phyloP scores from a whole-genome alignment of 345 rosid genomes.

The Gossypioides kirkii region DNA sequence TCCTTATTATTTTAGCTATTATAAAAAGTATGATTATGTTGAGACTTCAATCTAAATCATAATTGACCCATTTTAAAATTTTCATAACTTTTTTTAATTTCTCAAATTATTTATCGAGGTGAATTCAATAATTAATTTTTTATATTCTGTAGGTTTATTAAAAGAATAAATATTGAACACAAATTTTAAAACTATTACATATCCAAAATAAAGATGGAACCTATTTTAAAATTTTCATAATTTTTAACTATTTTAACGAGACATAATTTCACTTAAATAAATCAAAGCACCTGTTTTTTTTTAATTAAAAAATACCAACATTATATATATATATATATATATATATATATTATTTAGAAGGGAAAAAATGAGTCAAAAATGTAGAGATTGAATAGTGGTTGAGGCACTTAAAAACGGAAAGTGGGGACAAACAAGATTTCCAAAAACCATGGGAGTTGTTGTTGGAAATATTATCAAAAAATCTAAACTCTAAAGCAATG shows the following conservation, averaged over 20 bases:
- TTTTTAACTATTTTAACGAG: too few species aligned
- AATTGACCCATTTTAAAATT: too few species aligned
- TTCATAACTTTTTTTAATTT: too few species aligned
- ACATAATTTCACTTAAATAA: not conserved
- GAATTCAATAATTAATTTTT: fast-evolving
- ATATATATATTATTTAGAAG: not conserved
- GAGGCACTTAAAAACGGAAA: not conserved
- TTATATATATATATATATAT: not conserved
- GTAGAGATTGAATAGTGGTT: not conserved
- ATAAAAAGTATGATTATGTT: too few species aligned
- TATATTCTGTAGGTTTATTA: fast-evolving
- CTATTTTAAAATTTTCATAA: too few species aligned
- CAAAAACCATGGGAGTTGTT: not conserved
- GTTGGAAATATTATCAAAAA: not conserved
- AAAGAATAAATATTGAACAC: fast-evolving
- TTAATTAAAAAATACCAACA: not conserved
- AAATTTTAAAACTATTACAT: fast-evolving
- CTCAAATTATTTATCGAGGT: fast-evolving
- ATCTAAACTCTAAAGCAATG: not conserved
- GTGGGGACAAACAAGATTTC: not conserved
- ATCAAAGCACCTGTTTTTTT: not conserved
- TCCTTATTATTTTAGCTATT: too few species aligned
- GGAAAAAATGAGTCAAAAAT: not conserved
- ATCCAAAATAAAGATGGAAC: fast-evolving
- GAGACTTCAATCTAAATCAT: too few species aligned